Evolutionary conservation across 2,329 filamentous ascomycete species (phyloP), one percentile per base, ranked within the genome.

Genomic region (Sporothrix humicola): DNA sequence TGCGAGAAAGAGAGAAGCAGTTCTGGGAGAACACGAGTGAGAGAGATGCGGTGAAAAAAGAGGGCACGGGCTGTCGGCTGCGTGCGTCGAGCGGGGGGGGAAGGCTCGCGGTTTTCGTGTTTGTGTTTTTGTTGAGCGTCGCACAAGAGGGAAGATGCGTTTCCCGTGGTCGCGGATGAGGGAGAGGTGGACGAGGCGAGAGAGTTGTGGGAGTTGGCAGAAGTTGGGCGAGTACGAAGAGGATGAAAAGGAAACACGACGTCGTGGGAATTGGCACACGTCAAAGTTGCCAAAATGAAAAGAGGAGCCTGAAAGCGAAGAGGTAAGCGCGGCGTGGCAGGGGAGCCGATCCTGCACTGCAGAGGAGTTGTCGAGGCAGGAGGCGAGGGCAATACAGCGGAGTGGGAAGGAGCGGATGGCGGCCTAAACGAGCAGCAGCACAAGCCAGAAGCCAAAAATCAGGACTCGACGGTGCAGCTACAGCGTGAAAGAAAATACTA

Each of bases 201-300:
- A 26, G 20, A 15, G 12, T 20, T 17, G 9, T 9, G 44, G 42
- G 12, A 26, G 54, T 50, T 58, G 54, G 52, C 23, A 26, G 31
- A 13, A 44, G 46, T 68, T 26, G 26, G 63, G 48, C 20, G 44
- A 69, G 65, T 52, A 52, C 46, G 17, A 54, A 13, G n/a, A 37
- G 26, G 58, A 15, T 15, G 31, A 13, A 26, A 48, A 69, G 66
- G 48, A 54, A 31, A 44, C 46, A 54, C 48, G 66, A 69, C 66
- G 65, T 69, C 10, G 6, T 59, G 56, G 7, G 48, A 42, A 56
- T 42, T 69, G 23, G 66, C 46, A 42, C 26, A 69, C 48, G 66
- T 69, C 48, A 44, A 68, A 54, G 48, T 54, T 42, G 66, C 15
- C 66, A 54, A 69, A 69, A 56, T 52, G 66, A 69, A 69, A 68